Evolutionary conservation across 2,329 filamentous ascomycete species (phyloP).

Genomic region (Ophiostoma sp.): DNA sequence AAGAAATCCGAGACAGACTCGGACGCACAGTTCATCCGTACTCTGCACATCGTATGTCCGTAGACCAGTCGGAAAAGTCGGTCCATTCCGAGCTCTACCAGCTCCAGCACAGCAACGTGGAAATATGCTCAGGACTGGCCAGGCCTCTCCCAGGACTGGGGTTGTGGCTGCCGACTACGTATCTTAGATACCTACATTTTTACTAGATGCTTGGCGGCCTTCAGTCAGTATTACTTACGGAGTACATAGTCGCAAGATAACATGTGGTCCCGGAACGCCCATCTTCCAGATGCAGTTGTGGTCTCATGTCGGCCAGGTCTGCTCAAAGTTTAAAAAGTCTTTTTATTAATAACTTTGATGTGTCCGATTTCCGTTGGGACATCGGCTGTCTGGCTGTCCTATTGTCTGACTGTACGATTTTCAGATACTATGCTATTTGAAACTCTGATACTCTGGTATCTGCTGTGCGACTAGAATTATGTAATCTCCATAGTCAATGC

Average conservation of each 20-base stretch:
- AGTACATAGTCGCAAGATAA: no score
- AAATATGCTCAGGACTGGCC: not conserved
- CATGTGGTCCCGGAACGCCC: conserved; percentile 1
- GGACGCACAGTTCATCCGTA: not conserved
- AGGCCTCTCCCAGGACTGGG: not conserved
- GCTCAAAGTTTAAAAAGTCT: not conserved
- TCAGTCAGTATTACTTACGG: not conserved
- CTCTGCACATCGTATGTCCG: not conserved
- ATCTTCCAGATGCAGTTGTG: conserved; percentile 11
- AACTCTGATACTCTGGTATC: not conserved
- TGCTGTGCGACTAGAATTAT: not conserved
- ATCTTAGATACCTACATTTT: not conserved
- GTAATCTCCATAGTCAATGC: not conserved
- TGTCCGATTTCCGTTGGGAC: not conserved
- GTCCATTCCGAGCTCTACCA: not conserved
- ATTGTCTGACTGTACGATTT: not conserved
- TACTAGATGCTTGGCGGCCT: not conserved
- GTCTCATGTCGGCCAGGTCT: not conserved
- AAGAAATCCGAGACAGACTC: not conserved
- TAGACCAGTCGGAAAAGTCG: not conserved
- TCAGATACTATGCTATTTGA: not conserved
- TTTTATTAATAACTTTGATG: not conserved
- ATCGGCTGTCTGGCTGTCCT: conserved; percentile 1
- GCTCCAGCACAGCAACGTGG: not conserved
- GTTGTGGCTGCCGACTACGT: not conserved